Evolutionary conservation across 129 eudicot genomes (phyloP), one percentile per base, ranked within the genome.

Genomic region (Mikania micrantha): DNA sequence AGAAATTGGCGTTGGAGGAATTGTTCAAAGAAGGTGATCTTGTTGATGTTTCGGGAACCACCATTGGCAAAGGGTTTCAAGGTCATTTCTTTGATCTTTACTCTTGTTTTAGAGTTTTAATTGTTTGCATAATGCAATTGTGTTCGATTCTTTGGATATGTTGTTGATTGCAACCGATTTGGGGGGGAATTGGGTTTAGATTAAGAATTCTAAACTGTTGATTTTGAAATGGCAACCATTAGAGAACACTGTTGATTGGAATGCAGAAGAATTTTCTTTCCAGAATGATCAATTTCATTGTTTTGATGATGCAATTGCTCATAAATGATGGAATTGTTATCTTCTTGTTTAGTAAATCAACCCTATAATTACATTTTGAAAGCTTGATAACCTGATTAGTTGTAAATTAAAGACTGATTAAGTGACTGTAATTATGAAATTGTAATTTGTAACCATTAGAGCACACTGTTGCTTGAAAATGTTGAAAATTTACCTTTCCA

Each of bases 51-150:
- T 77, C 97, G 27, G 99, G 97, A 0, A 94, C 84, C 29, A 94
- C 97, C 32, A 94, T 94, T 58, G 99, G 99, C 21, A 94, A 94
- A 69, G 99, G 99, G 67, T 94, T 94, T 76, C 99, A 94, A 89
- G 99, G 96, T 91, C 7, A 1, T 34, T 3, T 52, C 3, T 58
- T 21, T 6, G 25, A n/a, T 10, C 6, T 31, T 36, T 11, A 1
- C 13, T 42, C 48, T 19, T 49, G 25, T 36, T 25, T 61, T 44
- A 19, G 24, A 3, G 0, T 40, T 40, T 36, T 22, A 7, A 63
- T 5, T 62, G 25, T 41, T 17, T 20, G n/a, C n/a, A n/a, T n/a
- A n/a, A n/a, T n/a, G n/a, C n/a, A n/a, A n/a, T n/a, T n/a, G n/a
- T n/a, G n/a, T n/a, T n/a, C n/a, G n/a, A n/a, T n/a, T n/a, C n/a